These are phyloP conservation scores for Pinguiococcus pyrenoidosus DNA, from an alignment of 108 stramenopile species.

Conservation along the genomic window DNA sequence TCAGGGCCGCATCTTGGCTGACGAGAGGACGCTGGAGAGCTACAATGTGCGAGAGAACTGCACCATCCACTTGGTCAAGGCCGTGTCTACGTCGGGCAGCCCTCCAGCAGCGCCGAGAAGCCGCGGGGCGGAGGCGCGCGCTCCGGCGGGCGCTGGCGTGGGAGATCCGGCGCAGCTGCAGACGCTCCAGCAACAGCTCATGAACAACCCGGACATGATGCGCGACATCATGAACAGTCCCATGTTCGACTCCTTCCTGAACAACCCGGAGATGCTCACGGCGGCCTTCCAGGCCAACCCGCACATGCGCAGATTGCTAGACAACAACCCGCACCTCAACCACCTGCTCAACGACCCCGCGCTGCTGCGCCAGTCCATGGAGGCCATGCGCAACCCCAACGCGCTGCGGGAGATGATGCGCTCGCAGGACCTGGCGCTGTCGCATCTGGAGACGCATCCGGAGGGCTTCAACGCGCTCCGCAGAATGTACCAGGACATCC, in stretches of 20 bases:
- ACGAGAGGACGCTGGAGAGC: too few species aligned
- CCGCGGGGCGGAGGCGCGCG: not conserved
- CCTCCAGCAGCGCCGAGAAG: too few species aligned
- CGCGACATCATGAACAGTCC: slow-evolving; percentile 64
- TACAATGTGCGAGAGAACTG: not conserved
- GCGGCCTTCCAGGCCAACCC: slow-evolving; percentile 5
- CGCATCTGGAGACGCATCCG: slow-evolving; percentile 78
- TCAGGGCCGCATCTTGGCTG: too few species aligned
- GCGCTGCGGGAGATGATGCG: slow-evolving; percentile 69
- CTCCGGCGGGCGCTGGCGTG: not conserved
- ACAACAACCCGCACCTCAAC: slow-evolving; percentile 72
- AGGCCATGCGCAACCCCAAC: slow-evolving; percentile 81
- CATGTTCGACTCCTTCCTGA: too few species aligned
- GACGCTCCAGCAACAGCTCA: slow-evolving; percentile 29
- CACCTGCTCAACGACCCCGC: slow-evolving; percentile 73
- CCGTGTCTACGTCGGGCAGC: too few species aligned
- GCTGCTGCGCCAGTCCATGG: slow-evolving; percentile 65
- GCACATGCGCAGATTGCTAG: slow-evolving; percentile 54
- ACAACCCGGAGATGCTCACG: slow-evolving; percentile 74
- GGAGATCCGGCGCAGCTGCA: too few species aligned
- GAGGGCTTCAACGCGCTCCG: slow-evolving; percentile 79
- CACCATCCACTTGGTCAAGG: slow-evolving; percentile 9
- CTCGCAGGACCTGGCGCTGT: slow-evolving; percentile 83
- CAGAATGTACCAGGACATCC: slow-evolving; percentile 82
- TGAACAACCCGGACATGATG: slow-evolving; percentile 79